Evolutionary conservation across 192 early-diverging fungal genomes (phyloP), one percentile per base, ranked within the genome.

Genomic region (Chytriomyces sp.): DNA sequence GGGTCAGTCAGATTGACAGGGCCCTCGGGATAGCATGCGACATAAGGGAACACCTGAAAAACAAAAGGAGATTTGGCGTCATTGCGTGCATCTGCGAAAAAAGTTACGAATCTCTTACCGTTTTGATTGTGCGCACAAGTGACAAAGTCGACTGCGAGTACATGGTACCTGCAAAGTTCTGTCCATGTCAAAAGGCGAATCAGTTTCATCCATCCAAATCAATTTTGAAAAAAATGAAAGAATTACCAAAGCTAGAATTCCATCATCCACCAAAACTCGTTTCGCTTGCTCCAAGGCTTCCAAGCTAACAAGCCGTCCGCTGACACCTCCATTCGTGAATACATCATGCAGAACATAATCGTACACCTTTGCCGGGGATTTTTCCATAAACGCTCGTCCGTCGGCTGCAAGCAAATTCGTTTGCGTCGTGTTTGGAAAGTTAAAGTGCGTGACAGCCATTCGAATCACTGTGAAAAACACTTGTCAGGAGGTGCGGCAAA

Each of bases 301-400:
- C 23, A 90, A 81, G 6, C 92, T 91, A 77, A 95, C 95, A 78
- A 97, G 82, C 3, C 79, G 57, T 5, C 85, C 79, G 5, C 93
- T 91, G 5, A 96, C 91, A 4, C 89, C 87, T 0, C 96, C 96
- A 57, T 95, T 95, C 0, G 94, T 94, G 78, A 97, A 97, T n/a
- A 97, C 93, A 81, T 97, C 96, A 78, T 96, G 96, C 13, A 95
- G 80, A 43, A 97, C 83, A 80, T 91, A 95, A 79, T 96, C 94
- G 81, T 96, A 97, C 45, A 79, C 81, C 49, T 24, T 43, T 10
- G 7, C 64, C 11, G 45, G 76, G 0, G 87, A 86, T 18, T 83
- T 80, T 69, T 94, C 88, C 24, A 97, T 82, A 72, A 92, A 94
- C 44, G 75, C 75, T 18, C 96, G 86, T 2, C 93, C 96, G 83